Conservation (phyloP, 129 eudicot genomes). For the Glebionis coronaria region DNA sequence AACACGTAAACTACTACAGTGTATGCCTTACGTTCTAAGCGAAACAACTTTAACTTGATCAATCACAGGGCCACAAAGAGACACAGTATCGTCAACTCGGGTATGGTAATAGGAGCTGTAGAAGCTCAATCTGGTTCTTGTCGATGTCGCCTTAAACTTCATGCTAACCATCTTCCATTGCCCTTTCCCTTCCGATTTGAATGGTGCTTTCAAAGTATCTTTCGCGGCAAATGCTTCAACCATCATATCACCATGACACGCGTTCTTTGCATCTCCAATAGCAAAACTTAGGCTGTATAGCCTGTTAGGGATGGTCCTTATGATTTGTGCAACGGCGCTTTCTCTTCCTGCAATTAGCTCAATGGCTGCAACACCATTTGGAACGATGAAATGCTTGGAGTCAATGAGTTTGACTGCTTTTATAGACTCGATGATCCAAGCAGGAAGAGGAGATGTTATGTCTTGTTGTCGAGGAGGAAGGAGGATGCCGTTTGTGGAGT, state of each 20-base stretch:
- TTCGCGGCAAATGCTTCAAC: constrained; percentile 68
- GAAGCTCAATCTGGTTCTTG: constrained; percentile 52
- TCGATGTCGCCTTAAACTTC: constrained; percentile 42
- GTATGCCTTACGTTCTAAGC: neutral
- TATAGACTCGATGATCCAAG: constrained; percentile 74
- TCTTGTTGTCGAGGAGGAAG: constrained; percentile 54
- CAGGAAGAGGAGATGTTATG: constrained; percentile 54
- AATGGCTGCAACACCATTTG: constrained; percentile 52
- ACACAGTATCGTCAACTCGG: constrained; percentile 34
- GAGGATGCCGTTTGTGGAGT: constrained; percentile 55
- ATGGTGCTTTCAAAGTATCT: constrained; percentile 34
- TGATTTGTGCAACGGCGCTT: constrained; percentile 55
- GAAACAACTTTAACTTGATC: constrained; percentile 44
- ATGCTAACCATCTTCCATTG: constrained; percentile 26
- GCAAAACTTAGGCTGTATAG: constrained; percentile 42
- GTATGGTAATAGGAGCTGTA: constrained; percentile 54
- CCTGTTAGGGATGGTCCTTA: constrained; percentile 44
- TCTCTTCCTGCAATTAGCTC: constrained; percentile 72
- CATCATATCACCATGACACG: constrained; percentile 66
- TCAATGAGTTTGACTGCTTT: constrained; percentile 68
- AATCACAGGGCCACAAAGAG: constrained; percentile 56
- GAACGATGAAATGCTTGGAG: constrained; percentile 53
- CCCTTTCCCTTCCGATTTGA: constrained; percentile 42
- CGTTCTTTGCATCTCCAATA: constrained; percentile 61
- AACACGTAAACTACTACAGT: neutral